Percentiles rank a stretch among this genome's conserved stretches.
phyloP scores from a whole-genome alignment of 179 eudicot genomes.

The Beta macrorhiza region DNA sequence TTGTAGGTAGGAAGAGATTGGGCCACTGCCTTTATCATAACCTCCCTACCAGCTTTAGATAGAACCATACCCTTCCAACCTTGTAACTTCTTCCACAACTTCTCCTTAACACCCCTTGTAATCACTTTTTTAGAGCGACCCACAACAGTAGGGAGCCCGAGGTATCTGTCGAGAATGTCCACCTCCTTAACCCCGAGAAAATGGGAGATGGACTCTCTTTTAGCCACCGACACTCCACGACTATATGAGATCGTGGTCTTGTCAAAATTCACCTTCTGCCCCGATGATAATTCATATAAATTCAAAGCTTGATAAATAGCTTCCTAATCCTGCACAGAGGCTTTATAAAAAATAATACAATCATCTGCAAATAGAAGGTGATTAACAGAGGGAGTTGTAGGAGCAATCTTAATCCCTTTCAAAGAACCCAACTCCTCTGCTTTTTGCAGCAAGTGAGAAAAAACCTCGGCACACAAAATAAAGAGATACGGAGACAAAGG shows the following conservation, averaged over 20 bases:
- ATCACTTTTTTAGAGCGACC: background rate
- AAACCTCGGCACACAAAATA: background rate
- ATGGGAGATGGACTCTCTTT: background rate
- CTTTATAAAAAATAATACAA: background rate
- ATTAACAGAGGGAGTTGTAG: background rate
- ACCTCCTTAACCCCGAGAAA: background rate
- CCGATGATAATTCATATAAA: background rate
- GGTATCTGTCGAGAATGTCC: background rate
- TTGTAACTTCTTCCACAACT: background rate
- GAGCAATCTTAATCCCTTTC: background rate
- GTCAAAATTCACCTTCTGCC: background rate
- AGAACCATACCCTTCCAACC: background rate
- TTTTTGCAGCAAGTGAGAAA: background rate
- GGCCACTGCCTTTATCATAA: background rate
- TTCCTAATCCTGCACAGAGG: background rate
- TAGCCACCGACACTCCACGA: too few relatives aligned
- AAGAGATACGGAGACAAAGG: too few relatives aligned
- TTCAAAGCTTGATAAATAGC: background rate
- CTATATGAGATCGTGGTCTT: background rate
- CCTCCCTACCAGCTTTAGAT: constrained; percentile 1
- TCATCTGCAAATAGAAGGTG: background rate
- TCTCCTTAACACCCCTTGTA: background rate
- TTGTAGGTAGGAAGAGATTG: background rate
- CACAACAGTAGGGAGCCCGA: background rate
- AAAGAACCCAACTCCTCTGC: background rate